Conservation (phyloP, 305 asterid species). For the Solanum hybrid region DNA sequence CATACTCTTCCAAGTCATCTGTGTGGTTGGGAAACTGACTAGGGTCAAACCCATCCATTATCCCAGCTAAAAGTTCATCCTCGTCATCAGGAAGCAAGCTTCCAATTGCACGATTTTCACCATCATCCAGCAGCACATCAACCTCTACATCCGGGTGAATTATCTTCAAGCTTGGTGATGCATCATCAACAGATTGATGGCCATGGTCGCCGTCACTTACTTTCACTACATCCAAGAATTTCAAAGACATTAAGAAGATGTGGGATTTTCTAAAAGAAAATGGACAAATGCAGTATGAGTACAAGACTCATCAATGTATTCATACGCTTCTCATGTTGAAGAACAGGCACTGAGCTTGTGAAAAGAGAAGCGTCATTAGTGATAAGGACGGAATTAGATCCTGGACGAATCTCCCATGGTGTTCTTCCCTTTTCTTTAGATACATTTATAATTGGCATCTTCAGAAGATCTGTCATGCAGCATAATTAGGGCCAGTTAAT, state of each 20-base stretch:
- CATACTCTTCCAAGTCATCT: constrained; percentile 47
- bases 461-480: constrained; percentile 15
- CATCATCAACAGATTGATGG: constrained; percentile 18
- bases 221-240: constrained; percentile 25
- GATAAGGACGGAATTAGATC: constrained; percentile 19
- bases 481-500: background rate
- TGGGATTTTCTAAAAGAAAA: background rate
- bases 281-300: background rate
- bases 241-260: background rate
- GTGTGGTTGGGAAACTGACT: constrained; percentile 26
- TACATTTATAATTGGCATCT: constrained; percentile 14
- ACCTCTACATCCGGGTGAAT: constrained; percentile 19
- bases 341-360: constrained; percentile 55
- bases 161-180: constrained; percentile 24
- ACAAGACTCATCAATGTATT: background rate
- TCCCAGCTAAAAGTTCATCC: constrained; percentile 58
- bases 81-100: constrained; percentile 60
- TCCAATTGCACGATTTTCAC: constrained; percentile 31
- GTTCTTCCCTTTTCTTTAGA: constrained; percentile 28
- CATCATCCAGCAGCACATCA: constrained; percentile 26
- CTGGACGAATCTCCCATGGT: constrained; percentile 29
- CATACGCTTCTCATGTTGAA: constrained; percentile 42
- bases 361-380: constrained; percentile 44
- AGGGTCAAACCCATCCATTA: constrained; percentile 30
- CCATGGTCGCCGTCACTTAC: constrained; percentile 21